These are phyloP conservation scores for Auricularia heimuer DNA, from an alignment of 768 basidiomycete species.

Conservation along the genomic window DNA sequence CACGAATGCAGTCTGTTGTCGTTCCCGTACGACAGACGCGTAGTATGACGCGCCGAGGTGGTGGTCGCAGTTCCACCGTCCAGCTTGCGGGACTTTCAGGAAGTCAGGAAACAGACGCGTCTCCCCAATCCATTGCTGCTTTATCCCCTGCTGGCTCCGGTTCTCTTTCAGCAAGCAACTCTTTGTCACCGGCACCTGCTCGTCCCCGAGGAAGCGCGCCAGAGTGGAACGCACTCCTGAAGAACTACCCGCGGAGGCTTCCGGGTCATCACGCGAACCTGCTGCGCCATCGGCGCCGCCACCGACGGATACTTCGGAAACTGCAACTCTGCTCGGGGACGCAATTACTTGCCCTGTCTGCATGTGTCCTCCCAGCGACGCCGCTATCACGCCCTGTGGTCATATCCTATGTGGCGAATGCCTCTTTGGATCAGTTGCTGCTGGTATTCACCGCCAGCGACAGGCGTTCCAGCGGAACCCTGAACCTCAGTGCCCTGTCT, in stretches of 20 bases:
- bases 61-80: too few relatives aligned
- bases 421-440: slow-evolving; percentile 62
- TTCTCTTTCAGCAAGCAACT: not conserved
- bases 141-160: too few relatives aligned
- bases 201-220: not conserved
- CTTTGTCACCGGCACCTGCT: not conserved
- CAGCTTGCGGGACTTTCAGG: too few relatives aligned
- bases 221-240: not conserved
- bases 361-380: slow-evolving; percentile 63
- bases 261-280: not conserved
- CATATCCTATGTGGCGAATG: slow-evolving; percentile 72
- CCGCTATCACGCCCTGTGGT: slow-evolving; percentile 71
- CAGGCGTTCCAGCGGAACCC: slow-evolving; percentile 12
- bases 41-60: not conserved
- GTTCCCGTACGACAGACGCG: not conserved
- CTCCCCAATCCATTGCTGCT: too few relatives aligned
- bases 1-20: not conserved
- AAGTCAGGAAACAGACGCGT: too few relatives aligned
- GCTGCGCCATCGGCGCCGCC: not conserved
- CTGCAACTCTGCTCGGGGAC: not conserved
- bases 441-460: slow-evolving; percentile 43
- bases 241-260: not conserved
- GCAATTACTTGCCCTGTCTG: slow-evolving; percentile 59
- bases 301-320: not conserved
- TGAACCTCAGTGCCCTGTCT: slow-evolving; percentile 52